Conservation (phyloP, 83 land plant species). For the Picea abies region DNA sequence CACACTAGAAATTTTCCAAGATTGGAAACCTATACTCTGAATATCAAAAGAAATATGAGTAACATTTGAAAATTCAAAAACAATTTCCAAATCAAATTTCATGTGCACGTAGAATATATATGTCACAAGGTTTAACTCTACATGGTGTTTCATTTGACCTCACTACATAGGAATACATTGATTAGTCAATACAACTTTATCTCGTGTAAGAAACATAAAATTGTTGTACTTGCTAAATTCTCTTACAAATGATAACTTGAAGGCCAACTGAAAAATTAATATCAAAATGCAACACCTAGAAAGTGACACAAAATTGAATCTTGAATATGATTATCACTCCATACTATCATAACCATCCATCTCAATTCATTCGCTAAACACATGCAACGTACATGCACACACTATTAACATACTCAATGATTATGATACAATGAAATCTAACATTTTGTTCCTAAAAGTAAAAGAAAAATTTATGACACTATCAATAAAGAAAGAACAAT, state of each 20-base stretch:
- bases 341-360: too few relatives aligned
- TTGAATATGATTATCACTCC: too few relatives aligned
- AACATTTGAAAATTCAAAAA: background rate
- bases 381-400: background rate
- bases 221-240: background rate
- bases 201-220: background rate
- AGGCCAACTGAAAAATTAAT: too few relatives aligned
- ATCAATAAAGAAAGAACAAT: too few relatives aligned
- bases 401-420: background rate
- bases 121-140: background rate
- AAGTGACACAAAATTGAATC: too few relatives aligned
- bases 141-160: background rate
- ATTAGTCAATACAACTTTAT: background rate
- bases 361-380: too few relatives aligned
- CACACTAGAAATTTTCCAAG: background rate
- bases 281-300: too few relatives aligned
- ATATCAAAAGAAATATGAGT: background rate
- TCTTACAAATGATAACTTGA: too few relatives aligned
- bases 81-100: background rate
- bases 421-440: too few relatives aligned
- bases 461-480: too few relatives aligned
- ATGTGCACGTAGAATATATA: background rate
- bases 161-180: background rate
- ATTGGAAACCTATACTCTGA: background rate
- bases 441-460: too few relatives aligned